Conservation (phyloP, 495 filamentous ascomycete genomes). For the Aspergillus olivimuriae region DNA sequence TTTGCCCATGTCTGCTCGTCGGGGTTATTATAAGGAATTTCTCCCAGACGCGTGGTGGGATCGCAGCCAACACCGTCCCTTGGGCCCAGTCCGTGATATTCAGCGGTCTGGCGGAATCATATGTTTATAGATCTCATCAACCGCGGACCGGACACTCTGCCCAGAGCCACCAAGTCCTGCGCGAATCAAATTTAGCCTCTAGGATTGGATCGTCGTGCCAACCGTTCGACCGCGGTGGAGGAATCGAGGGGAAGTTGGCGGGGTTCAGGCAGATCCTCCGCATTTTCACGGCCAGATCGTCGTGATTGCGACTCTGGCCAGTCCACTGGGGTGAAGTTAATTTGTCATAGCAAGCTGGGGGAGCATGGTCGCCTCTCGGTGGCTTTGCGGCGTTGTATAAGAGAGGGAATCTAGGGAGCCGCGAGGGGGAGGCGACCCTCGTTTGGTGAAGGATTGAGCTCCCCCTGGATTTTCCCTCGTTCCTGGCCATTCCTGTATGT, state of each 20-base stretch:
- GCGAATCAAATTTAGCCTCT: neutral
- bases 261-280: conserved; percentile 9
- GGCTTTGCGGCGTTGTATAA: neutral
- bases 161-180: too few relatives aligned
- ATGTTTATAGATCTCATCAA: neutral
- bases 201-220: neutral
- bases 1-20: too few relatives aligned
- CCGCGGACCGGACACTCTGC: conserved; percentile 3
- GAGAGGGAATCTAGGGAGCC: neutral
- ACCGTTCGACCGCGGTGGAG: neutral
- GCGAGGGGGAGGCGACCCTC: too few relatives aligned
- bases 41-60: neutral
- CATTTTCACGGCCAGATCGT: neutral
- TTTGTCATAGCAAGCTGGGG: too few relatives aligned
- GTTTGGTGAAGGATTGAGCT: neutral
- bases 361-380: neutral
- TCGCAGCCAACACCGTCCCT: neutral
- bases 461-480: neutral
- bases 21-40: too few relatives aligned
- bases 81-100: neutral
- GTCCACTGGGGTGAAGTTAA: neutral
- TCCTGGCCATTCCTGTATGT: neutral
- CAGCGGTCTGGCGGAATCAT: neutral
- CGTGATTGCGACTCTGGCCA: neutral
- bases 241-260: neutral